phyloP scores from a whole-genome alignment of 305 asterid species.

The Solanum hybrid region DNA sequence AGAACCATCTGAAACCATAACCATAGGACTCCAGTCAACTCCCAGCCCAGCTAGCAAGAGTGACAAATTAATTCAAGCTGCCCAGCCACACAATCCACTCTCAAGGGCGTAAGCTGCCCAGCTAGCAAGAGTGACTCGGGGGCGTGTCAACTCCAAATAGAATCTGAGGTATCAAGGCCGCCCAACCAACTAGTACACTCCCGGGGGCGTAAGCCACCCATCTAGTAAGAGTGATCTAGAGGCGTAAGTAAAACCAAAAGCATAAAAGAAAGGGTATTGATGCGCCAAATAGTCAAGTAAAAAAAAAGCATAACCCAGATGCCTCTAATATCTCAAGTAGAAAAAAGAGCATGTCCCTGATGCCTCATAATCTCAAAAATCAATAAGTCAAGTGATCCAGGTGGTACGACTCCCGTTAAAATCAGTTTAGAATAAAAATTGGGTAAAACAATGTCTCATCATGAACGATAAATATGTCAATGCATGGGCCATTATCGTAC shows the following conservation, averaged over 20 bases:
- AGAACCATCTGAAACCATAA: background rate
- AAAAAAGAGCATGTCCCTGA: background rate
- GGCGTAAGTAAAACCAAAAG: background rate
- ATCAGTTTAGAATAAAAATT: too few species aligned
- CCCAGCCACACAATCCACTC: background rate
- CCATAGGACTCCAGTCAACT: background rate
- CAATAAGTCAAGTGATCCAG: background rate
- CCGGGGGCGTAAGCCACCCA: background rate
- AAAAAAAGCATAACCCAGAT: background rate
- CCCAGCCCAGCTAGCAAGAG: background rate
- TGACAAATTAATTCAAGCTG: background rate
- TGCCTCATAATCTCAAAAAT: background rate
- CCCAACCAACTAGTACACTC: background rate
- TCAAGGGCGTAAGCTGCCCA: background rate
- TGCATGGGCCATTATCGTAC: background rate
- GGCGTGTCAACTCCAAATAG: background rate
- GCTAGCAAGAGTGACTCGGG: background rate
- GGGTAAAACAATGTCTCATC: too few species aligned
- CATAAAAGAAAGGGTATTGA: background rate
- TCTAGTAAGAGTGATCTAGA: background rate
- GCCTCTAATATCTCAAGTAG: background rate
- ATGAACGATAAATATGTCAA: background rate
- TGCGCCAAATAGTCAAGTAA: background rate
- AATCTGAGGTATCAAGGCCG: background rate
- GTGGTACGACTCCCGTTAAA: background rate